phyloP scores from a whole-genome alignment of 306 rosid species.

The Oxytropis ochrocephala region DNA sequence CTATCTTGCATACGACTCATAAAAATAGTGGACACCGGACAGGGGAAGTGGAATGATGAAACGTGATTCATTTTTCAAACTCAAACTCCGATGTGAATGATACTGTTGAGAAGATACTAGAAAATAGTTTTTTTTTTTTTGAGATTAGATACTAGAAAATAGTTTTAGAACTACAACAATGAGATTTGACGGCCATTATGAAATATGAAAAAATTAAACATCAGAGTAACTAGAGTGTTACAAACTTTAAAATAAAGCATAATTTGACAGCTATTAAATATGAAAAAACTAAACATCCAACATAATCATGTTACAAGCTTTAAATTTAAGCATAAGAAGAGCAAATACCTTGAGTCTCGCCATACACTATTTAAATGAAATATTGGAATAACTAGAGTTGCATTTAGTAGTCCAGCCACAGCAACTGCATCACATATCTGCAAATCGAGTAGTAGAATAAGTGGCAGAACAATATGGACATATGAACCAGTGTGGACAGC shows the following conservation, averaged over 20 bases:
- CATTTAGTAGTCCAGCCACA: slow-evolving; percentile 92
- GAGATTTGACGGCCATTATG: neutral
- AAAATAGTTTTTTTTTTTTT: neutral
- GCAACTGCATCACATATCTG: slow-evolving; percentile 99
- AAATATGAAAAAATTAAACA: slow-evolving; percentile 10
- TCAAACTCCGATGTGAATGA: slow-evolving; percentile 2
- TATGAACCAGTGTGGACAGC: neutral
- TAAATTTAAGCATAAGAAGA: neutral
- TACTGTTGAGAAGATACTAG: neutral
- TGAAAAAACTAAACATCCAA: slow-evolving; percentile 12
- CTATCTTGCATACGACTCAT: neutral
- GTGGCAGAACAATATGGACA: slow-evolving; percentile 11
- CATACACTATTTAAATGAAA: slow-evolving; percentile 97
- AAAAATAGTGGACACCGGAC: neutral
- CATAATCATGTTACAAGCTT: slow-evolving; percentile 2
- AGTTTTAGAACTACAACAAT: neutral
- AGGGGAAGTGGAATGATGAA: slow-evolving; percentile 15
- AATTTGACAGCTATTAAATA: neutral
- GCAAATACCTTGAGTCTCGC: slow-evolving; percentile 81
- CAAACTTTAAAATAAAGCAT: no score
- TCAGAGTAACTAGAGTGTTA: no score
- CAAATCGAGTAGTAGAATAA: slow-evolving; percentile 14
- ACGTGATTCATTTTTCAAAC: neutral
- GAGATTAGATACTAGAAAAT: neutral
- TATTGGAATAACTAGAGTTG: slow-evolving; percentile 87